Evolutionary conservation across 1,139 yeast species (phyloP), one percentile per base, ranked within the genome.

Genomic region (Debaryomyces udenii): DNA sequence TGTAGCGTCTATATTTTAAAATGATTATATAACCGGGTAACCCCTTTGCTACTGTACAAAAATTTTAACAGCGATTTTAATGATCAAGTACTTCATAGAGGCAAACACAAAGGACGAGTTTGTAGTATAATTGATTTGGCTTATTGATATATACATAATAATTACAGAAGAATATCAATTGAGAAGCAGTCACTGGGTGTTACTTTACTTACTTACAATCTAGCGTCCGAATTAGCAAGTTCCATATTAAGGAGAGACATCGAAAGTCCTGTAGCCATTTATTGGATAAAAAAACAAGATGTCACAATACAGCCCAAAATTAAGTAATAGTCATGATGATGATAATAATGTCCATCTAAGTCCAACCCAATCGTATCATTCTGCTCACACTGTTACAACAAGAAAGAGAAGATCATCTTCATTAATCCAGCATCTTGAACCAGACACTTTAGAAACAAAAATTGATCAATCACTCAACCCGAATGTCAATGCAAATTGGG

Each of bases 401-500:
- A 59, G 78, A 48, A 64, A 68, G 49, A 67, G 79, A 56, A 60
- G 78, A 49, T 70, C 76, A n/a, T 71, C 77, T 6, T 71, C 77
- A 11, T 57, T 73, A 40, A 87, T 93, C 51, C 87, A 88, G 34
- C 97, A 90, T 59, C 86, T 93, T 45, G 95, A 88, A 59, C 96
- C 96, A 16, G 98, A 93, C 58, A 84, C 91, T 11, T 80, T 87
- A 54, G 98, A 91, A 55, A 95, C 93, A 39, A 89, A 85, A 59
- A 88, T 86, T 55, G 99, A 93, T 63, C 98, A 93, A 66, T 85
- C 87, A 41, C 76, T 91, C 41, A 80, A 85, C 51, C 93, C 96
- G 16, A 93, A 93, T 60, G 77, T 89, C 63, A 93, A 93, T 62
- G 97, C 97, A 35, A 83, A 85, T 52, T 93, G 99, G 99, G 97